These are phyloP conservation scores for Arabidopsis lyrata DNA, from an alignment of 441 rosid species.

Conservation along the genomic window DNA sequence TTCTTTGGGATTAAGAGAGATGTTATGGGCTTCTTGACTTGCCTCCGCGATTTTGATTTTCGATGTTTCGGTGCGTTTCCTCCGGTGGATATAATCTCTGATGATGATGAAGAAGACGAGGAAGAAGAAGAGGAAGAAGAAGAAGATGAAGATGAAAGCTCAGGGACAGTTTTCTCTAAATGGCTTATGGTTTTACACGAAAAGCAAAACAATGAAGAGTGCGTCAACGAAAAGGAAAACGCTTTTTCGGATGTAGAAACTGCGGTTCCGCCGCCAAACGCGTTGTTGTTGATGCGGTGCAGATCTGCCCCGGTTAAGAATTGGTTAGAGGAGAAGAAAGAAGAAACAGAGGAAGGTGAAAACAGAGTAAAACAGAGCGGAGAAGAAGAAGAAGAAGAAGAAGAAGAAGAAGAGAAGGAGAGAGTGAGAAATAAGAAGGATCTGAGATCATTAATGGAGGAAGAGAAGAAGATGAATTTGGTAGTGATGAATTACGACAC, in stretches of 20 bases:
- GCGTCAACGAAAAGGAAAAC: slow-evolving; percentile 39
- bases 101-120: slow-evolving; percentile 58
- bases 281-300: slow-evolving; percentile 83
- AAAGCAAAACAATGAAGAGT: slow-evolving; percentile 45
- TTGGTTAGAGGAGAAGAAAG: slow-evolving; percentile 52
- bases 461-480: slow-evolving; percentile 57
- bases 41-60: slow-evolving; percentile 72
- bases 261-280: slow-evolving; percentile 80
- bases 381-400: slow-evolving; percentile 16
- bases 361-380: slow-evolving; percentile 32
- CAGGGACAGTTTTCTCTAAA: slow-evolving; percentile 76
- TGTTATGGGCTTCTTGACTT: slow-evolving; percentile 76
- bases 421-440: slow-evolving; percentile 52
- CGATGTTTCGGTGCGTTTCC: slow-evolving; percentile 83
- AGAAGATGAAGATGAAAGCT: slow-evolving; percentile 41
- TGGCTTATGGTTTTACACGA: slow-evolving; percentile 92
- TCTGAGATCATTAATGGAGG: slow-evolving; percentile 72
- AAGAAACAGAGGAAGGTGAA: slow-evolving; percentile 31
- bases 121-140: slow-evolving; percentile 48
- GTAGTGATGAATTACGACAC: slow-evolving; percentile 66
- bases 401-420: slow-evolving; percentile 37
- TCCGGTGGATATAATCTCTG: slow-evolving; percentile 54
- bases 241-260: slow-evolving; percentile 42
- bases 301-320: slow-evolving; percentile 88
- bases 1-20: slow-evolving; percentile 86